phyloP scores from a whole-genome alignment of 495 filamentous ascomycete genomes.

The Barbatosphaeria neglecta region DNA sequence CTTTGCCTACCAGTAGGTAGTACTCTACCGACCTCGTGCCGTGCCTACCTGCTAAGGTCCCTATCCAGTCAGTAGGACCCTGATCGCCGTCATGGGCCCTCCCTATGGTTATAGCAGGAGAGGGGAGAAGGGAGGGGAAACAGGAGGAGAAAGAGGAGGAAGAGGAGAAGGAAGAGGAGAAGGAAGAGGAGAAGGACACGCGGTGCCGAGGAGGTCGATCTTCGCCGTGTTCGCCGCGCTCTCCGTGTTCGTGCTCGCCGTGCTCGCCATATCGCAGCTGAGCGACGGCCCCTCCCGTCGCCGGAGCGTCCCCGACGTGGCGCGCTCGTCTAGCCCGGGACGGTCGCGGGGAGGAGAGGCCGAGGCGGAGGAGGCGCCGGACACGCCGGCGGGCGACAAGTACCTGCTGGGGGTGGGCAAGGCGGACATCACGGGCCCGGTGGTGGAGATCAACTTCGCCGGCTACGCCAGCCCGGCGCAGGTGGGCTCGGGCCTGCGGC shows the following conservation, averaged over 20 bases:
- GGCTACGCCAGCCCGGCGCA: slow-evolving; percentile 75
- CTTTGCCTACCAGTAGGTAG: no score
- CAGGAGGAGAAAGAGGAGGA: no score
- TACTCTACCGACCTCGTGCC: no score
- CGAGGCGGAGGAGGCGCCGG: slow-evolving; percentile 14
- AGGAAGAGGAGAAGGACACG: neutral
- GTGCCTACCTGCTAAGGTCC: no score
- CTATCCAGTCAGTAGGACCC: no score
- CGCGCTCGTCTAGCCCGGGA: neutral
- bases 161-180: neutral
- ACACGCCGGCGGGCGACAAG: slow-evolving; percentile 28
- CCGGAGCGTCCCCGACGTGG: neutral
- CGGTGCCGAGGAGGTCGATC: neutral
- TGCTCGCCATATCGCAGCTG: slow-evolving; percentile 1
- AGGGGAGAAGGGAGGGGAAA: no score
- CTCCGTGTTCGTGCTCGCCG: slow-evolving; percentile 1
- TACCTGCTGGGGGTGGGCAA: slow-evolving; percentile 86
- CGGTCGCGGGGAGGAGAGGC: no score
- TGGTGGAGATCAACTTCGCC: slow-evolving; percentile 39
- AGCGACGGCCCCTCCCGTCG: neutral
- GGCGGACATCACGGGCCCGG: slow-evolving; percentile 85
- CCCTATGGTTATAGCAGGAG: no score
- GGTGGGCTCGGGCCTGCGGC: slow-evolving; percentile 68
- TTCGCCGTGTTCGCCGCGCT: slow-evolving; percentile 1
- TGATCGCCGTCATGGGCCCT: no score